These are phyloP conservation scores for Phytophthora hybrid DNA, from an alignment of 352 stramenopile species.

Conservation along the genomic window DNA sequence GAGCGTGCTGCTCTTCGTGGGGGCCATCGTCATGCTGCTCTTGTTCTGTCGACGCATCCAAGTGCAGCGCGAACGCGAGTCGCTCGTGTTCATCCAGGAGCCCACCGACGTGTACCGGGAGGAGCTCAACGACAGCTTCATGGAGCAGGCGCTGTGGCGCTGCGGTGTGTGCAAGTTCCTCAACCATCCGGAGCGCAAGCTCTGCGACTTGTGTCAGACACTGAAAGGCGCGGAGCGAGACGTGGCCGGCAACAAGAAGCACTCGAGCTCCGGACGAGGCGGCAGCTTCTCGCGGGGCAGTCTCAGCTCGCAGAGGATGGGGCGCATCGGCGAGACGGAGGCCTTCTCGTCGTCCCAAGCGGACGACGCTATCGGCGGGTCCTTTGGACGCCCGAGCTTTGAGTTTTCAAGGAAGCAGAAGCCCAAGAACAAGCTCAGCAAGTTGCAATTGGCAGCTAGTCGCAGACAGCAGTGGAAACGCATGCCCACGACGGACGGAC, in stretches of 20 bases:
- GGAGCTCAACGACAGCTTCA: slow-evolving; percentile 86
- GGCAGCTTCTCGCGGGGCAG: slow-evolving; percentile 31
- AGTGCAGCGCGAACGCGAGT: slow-evolving; percentile 47
- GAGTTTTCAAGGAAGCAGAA: slow-evolving; percentile 34
- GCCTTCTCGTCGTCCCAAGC: slow-evolving; percentile 48
- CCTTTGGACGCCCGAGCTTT: slow-evolving; percentile 41
- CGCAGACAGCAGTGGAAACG: slow-evolving; percentile 80
- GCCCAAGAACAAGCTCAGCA: slow-evolving; percentile 60
- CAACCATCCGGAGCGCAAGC: slow-evolving; percentile 83
- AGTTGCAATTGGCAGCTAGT: slow-evolving; percentile 77
- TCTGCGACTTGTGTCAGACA: slow-evolving; percentile 90
- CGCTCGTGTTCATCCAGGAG: slow-evolving; percentile 65
- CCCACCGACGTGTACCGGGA: slow-evolving; percentile 77
- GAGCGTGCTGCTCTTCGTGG: slow-evolving; percentile 55
- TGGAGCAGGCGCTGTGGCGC: slow-evolving; percentile 85
- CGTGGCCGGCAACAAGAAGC: slow-evolving; percentile 46
- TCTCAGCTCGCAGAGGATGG: slow-evolving; percentile 51
- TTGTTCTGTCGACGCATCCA: slow-evolving; percentile 53
- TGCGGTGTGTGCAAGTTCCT: slow-evolving; percentile 91
- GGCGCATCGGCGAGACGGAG: slow-evolving; percentile 54
- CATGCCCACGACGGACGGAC: slow-evolving; percentile 75
- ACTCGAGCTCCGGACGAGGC: slow-evolving; percentile 24
- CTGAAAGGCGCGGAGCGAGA: slow-evolving; percentile 61
- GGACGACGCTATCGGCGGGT: slow-evolving; percentile 45
- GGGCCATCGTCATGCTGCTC: slow-evolving; percentile 50